Base-by-base conservation (phyloP, 2,329 filamentous ascomycete genomes). In the Aspergillus quadrilineatus region DNA sequence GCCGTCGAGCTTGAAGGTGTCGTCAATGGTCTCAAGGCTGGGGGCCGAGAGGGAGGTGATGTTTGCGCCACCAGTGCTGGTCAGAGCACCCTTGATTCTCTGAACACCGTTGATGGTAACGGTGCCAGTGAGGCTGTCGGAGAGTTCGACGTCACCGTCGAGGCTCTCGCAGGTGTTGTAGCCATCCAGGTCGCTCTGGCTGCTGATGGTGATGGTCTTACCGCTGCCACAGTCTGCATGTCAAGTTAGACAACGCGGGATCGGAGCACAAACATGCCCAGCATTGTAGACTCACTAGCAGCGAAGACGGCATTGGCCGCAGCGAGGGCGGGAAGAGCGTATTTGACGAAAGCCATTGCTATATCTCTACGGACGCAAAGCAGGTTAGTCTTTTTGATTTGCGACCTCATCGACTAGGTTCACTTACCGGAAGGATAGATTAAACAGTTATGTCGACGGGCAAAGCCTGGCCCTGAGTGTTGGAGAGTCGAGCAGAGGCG, bases 91-190 rank as follows among this genome's bases (percentile, higher is more conserved):
- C 14, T 75, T 77, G 76, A 90, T 88, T 60, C 79, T 65, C 68
- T 83, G 67, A 45, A 84, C 75, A 50, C 87, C 86, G 67, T 83
- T 77, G 62, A 97, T 75, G 53, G 78, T 75, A 64, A 96, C 80
- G 60, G 75, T 73, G 46, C 82, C 83, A 50, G 80, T 75, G 39
- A 85, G 80, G 50, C 73, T 70, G 37, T 79, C 78, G 60, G 80
- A 81, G 63, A 96, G 81, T 61, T 84, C 80, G 60, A 96, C 79
- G 71, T 83, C 81, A 68, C 89, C 91, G 50, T 83, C 77, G 70
- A 90, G 82, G 55, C 83, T 88, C n/a, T 76, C 71, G 83, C 92
- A 96, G 61, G 71, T 68, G 53, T 82, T 73, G 58, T 93, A 77
- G 56, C 83, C 85, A 69, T 89, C 82, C 65, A 84, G 83, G 73